Percentiles rank a stretch among this genome's conserved stretches.
phyloP scores from a whole-genome alignment of 768 basidiomycete genomes.

The Mycena leptocephala region DNA sequence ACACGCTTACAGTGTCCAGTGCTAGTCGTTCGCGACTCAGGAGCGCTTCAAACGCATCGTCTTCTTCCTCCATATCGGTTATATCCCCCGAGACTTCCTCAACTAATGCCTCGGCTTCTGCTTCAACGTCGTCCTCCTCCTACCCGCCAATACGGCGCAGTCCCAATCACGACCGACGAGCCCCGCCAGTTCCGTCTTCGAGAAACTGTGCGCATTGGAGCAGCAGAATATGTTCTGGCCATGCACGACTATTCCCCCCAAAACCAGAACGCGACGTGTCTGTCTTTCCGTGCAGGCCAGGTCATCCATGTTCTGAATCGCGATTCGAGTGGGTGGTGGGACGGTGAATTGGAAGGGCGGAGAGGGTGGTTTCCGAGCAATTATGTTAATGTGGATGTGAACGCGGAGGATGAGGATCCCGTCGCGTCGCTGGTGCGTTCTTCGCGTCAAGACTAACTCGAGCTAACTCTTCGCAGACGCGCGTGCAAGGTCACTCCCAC shows the following conservation, averaged over 20 bases:
- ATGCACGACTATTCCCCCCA: conserved; percentile 93
- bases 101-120: conserved; percentile 62
- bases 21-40: conserved; percentile 55
- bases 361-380: conserved; percentile 99
- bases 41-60: conserved; percentile 71
- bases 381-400: conserved; percentile 84
- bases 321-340: conserved; percentile 97
- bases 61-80: conserved; percentile 70
- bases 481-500: conserved; percentile 63
- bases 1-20: conserved; percentile 52
- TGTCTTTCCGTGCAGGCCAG: conserved; percentile 92
- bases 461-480: conserved; percentile 41
- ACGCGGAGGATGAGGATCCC: conserved; percentile 72
- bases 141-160: conserved; percentile 49
- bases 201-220: conserved; percentile 66
- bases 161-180: conserved; percentile 56
- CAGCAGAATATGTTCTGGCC: conserved; percentile 87
- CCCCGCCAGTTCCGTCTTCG: conserved; percentile 60
- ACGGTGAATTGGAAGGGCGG: conserved; percentile 91
- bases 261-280: conserved; percentile 82
- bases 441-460: conserved; percentile 9
- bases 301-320: conserved; percentile 92
- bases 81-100: conserved; percentile 70
- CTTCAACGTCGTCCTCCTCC: conserved; percentile 66
- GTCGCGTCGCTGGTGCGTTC: conserved; percentile 51